phyloP scores from a whole-genome alignment of 768 basidiomycete genomes.

The Mrakia frigida region DNA sequence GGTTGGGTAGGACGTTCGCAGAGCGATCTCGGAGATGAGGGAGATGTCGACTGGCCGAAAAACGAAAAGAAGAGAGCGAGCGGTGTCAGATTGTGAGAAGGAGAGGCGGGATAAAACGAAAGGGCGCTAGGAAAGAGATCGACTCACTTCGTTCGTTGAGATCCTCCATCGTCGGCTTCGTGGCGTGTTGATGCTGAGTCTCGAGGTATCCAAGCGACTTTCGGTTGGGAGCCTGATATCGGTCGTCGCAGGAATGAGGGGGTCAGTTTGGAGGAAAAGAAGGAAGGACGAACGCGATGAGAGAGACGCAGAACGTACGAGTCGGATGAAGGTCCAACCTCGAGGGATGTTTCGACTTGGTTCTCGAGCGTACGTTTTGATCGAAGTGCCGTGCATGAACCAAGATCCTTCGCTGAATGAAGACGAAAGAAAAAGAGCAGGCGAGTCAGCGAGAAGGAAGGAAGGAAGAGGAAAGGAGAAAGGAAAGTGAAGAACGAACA shows the following conservation, averaged over 20 bases:
- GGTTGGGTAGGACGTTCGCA: constrained; percentile 44
- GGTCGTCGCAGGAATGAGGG: constrained; percentile 15
- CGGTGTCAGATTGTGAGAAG: not conserved
- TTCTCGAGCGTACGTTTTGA: constrained; percentile 47
- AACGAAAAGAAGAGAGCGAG: not conserved
- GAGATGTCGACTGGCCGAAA: constrained; percentile 58
- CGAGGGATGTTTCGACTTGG: constrained; percentile 53
- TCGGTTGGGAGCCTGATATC: constrained; percentile 29
- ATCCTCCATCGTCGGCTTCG: constrained; percentile 77
- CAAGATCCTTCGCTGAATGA: constrained; percentile 64
- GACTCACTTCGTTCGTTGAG: constrained; percentile 63
- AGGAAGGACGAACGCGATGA: not conserved
- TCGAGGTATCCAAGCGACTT: constrained; percentile 35
- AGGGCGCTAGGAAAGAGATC: not conserved
- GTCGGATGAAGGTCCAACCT: constrained; percentile 80
- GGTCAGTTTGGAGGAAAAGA: not conserved
- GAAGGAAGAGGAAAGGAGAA: no score
- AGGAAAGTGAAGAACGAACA: constrained; percentile 39
- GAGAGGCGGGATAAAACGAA: not conserved
- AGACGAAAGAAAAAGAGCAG: not conserved
- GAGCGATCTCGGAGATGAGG: constrained; percentile 70
- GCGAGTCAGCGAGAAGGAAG: not conserved
- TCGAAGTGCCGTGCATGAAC: constrained; percentile 75
- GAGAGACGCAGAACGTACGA: constrained; percentile 52
- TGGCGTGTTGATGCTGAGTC: constrained; percentile 53